phyloP scores from a whole-genome alignment of 2,329 filamentous ascomycete species.

The Phaeophleospora eucalypticola region DNA sequence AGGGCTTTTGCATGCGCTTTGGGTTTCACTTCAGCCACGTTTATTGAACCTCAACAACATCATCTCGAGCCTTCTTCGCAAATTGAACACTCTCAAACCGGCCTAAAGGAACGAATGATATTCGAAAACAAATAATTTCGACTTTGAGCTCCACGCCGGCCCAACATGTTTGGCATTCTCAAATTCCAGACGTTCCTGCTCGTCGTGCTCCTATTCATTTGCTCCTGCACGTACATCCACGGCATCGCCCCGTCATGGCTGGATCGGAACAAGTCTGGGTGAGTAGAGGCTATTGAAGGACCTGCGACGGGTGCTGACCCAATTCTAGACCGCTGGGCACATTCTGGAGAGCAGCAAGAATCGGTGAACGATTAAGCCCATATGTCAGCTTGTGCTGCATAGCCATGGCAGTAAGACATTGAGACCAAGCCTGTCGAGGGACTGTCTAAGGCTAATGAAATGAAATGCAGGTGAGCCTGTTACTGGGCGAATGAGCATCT shows the following conservation, averaged over 20 bases:
- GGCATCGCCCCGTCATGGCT: conserved; percentile 83
- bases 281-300: too few species aligned
- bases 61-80: not conserved
- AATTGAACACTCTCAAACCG: too few species aligned
- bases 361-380: conserved; percentile 89
- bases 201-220: conserved; percentile 90
- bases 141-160: not conserved
- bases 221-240: conserved; percentile 91
- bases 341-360: conserved; percentile 92
- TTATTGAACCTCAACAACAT: conserved; percentile 2
- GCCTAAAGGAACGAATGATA: too few species aligned
- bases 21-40: conserved; percentile 4
- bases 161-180: conserved; percentile 81
- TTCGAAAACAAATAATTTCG: not conserved
- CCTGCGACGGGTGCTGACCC: too few species aligned
- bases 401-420: conserved; percentile 73
- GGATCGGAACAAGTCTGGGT: conserved; percentile 91
- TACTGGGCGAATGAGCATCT: conserved; percentile 21
- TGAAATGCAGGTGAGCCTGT: conserved; percentile 25
- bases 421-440: too few species aligned
- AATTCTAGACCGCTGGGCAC: conserved; percentile 57
- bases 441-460: not conserved
- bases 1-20: conserved; percentile 1
- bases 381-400: conserved; percentile 94
- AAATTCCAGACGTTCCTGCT: conserved; percentile 97